Evolutionary conservation across 2,329 filamentous ascomycete genomes (phyloP), one percentile per base, ranked within the genome.

Genomic region (Paecilomyces sp.): DNA sequence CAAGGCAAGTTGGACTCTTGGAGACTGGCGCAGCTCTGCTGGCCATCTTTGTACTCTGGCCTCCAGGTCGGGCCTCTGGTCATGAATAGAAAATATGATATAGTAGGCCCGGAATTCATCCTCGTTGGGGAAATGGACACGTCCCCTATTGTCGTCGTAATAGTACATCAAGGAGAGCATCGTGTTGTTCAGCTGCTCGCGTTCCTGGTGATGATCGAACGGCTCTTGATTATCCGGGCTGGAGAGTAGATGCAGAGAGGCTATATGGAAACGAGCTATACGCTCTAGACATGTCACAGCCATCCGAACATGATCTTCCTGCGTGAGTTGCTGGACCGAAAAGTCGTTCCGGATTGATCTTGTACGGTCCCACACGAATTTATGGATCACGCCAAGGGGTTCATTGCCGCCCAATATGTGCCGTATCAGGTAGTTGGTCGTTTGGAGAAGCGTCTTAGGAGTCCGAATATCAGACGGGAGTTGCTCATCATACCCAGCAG

Each of bases 311-410:
- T 87, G 81, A n/a, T 78, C 74, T n/a, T 75, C 70, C 62, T 81
- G 82, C 7, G 80, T 81, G 60, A 86, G 73, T 66, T 84, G 81
- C 68, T 87, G 84, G 22, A 87, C 85, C 2, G 83, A 84, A 56
- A 87, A 84, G 68, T 88, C 85, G 66, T 87, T 88, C 50, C 85
- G 81, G 60, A 88, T 82, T 4, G 83, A 85, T 54, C 85, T 79
- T 34, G 85, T 87, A 18, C 85, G 80, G 67, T 88, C 85, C 85
- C 85, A 88, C 28, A 88, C 79, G 69, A 87, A 88, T 61, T 82
- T 81, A 66, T 87, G 83, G 12, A 86, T 79, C n/a, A 77, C 69
- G 1, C 75, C 79, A 56, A 85, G 74, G 33, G 76, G 72, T 18
- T 81, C 77, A 24, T 74, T 71, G 30, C 83, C 79, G 50, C 76